A percentile compares a stretch with the other conserved stretches of the same genome.
Conservation (phyloP, 2,329 filamentous ascomycete species). For the Amauroascus verrucosus region DNA sequence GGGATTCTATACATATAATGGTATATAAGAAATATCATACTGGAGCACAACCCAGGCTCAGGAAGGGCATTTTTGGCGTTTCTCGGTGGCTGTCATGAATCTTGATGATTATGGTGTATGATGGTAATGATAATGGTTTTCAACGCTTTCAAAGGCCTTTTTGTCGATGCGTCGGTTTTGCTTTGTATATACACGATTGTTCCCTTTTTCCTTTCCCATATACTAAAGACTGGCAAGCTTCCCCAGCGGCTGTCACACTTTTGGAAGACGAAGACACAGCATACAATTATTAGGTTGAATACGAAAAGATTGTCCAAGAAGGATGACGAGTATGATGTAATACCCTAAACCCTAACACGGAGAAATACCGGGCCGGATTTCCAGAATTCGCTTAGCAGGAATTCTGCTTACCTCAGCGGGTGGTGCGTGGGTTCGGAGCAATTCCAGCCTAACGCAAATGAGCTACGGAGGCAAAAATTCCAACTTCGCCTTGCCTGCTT, state of each 20-base stretch:
- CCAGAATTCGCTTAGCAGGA: slow-evolving; percentile 31
- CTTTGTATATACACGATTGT: neutral
- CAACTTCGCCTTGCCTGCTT: slow-evolving; percentile 19
- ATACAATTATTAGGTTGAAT: no score
- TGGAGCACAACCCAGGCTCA: neutral
- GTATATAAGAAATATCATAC: neutral
- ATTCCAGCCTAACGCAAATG: slow-evolving; percentile 5
- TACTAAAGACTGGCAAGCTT: neutral
- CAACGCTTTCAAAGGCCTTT: neutral
- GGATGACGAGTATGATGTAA: slow-evolving; percentile 2
- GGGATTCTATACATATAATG: neutral
- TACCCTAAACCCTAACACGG: slow-evolving; percentile 35
- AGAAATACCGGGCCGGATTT: slow-evolving; percentile 18
- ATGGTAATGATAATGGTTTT: slow-evolving; percentile 6
- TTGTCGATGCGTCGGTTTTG: neutral
- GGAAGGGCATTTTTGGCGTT: neutral
- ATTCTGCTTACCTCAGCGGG: slow-evolving; percentile 11
- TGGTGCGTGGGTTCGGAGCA: neutral
- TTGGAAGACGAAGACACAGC: neutral
- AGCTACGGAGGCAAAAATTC: slow-evolving; percentile 10
- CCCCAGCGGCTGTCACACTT: neutral
- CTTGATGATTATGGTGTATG: slow-evolving; percentile 4
- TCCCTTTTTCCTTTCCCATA: neutral
- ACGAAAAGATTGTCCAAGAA: no score
- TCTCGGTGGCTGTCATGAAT: neutral